Evolutionary conservation across 2,329 filamentous ascomycete species (phyloP).

Genomic region (Pyricularia sp.): DNA sequence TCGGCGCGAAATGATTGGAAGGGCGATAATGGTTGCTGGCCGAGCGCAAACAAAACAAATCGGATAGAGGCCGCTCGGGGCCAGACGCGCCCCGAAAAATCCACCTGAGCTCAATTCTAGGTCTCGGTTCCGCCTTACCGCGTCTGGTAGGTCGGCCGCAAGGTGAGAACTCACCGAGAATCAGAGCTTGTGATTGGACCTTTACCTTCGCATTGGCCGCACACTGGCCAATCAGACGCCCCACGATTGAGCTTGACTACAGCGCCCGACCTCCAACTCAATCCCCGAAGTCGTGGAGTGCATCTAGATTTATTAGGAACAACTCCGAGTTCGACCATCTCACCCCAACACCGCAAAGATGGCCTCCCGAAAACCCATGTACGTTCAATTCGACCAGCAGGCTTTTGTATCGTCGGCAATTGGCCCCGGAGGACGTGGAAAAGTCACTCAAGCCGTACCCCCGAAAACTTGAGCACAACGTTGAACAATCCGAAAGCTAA

Average conservation of each 20-base stretch:
- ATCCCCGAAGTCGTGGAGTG: neutral
- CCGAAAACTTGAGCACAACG: neutral
- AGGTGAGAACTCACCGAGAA: slow-evolving; percentile 7
- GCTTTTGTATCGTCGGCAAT: slow-evolving; percentile 6
- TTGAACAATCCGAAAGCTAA: neutral
- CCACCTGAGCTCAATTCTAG: neutral
- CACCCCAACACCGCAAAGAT: slow-evolving; percentile 32
- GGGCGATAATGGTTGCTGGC: neutral
- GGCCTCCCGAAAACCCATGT: slow-evolving; percentile 48
- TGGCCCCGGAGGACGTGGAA: slow-evolving; percentile 1
- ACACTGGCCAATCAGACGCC: slow-evolving; percentile 10
- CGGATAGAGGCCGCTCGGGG: neutral
- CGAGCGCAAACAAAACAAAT: neutral
- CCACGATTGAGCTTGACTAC: slow-evolving; percentile 2
- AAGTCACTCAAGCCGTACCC: neutral
- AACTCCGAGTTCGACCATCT: slow-evolving; percentile 7
- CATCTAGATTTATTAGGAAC: neutral
- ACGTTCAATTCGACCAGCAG: slow-evolving; percentile 14
- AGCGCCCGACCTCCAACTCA: slow-evolving; percentile 2
- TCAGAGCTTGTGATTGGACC: slow-evolving; percentile 9
- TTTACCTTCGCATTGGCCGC: neutral
- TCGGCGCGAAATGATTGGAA: neutral
- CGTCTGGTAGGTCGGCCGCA: neutral
- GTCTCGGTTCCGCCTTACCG: neutral
- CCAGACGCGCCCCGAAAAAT: neutral